Evolutionary conservation across 2,329 filamentous ascomycete genomes (phyloP).

Genomic region (Alternaria gansuensis): DNA sequence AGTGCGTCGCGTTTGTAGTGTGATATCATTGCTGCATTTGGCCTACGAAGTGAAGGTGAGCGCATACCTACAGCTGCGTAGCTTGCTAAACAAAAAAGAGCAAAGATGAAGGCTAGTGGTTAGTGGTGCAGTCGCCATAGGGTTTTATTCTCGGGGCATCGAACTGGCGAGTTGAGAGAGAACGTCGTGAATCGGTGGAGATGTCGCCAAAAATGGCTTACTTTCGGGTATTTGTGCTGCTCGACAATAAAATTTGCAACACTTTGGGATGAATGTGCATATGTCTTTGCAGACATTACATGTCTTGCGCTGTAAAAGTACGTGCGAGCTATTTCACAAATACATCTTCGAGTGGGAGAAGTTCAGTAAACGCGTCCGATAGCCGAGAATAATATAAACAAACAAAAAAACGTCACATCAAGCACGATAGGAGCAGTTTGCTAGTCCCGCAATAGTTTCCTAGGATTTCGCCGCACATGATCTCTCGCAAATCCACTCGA

Average conservation of each 20-base stretch:
- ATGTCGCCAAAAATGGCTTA: background rate
- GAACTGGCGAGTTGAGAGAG: background rate
- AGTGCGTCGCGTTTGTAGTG: background rate
- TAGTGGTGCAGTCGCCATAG: background rate
- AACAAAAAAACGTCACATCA: no score
- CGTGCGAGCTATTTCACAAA: no score
- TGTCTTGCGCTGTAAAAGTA: no score
- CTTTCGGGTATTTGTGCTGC: background rate
- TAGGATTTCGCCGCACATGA: no score
- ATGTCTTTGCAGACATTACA: background rate
- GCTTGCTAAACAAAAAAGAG: background rate
- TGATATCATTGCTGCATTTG: background rate
- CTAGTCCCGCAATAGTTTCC: no score
- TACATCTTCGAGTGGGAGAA: no score
- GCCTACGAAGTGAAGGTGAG: background rate
- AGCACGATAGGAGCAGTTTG: no score
- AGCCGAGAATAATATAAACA: no score
- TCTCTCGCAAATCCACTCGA: no score
- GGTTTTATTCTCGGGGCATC: background rate
- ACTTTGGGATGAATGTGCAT: background rate
- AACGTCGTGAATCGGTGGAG: background rate
- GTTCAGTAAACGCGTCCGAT: no score
- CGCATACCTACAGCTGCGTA: background rate
- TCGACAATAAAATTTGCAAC: background rate
- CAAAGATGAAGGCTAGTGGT: background rate